Conservation (phyloP, 108 stramenopile genomes). For the Cyclostephanos invisitatus region DNA sequence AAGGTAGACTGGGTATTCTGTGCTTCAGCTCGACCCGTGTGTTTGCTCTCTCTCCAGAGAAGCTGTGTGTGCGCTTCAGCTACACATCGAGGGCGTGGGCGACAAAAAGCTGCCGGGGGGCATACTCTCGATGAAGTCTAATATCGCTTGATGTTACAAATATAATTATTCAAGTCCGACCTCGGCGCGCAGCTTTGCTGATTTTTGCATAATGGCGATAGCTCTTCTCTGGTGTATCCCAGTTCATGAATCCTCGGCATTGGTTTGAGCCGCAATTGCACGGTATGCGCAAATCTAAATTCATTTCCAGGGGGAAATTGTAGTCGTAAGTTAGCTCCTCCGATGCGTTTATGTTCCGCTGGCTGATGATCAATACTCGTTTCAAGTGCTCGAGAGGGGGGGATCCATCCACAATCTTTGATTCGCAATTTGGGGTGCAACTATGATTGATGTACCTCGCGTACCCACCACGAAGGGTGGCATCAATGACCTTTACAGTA, state of each 20-base stretch:
- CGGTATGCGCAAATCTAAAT: slow-evolving; percentile 67
- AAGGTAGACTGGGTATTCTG: not conserved
- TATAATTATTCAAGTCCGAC: too few relatives aligned
- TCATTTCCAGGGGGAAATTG: slow-evolving; percentile 87
- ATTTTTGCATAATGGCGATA: not conserved
- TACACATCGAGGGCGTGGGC: not conserved
- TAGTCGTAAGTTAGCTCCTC: slow-evolving; percentile 98
- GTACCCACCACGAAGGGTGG: slow-evolving; percentile 88
- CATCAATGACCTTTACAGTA: slow-evolving; percentile 77
- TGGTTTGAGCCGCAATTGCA: slow-evolving; percentile 74
- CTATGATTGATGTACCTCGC: slow-evolving; percentile 97
- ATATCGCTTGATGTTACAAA: too few relatives aligned
- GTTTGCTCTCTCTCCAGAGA: too few relatives aligned
- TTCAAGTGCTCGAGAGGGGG: slow-evolving; percentile 60
- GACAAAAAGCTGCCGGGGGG: not conserved
- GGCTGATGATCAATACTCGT: slow-evolving; percentile 90
- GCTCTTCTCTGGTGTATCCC: slow-evolving; percentile 71
- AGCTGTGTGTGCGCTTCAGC: not conserved
- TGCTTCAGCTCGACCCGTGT: not conserved
- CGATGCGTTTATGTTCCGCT: slow-evolving; percentile 81
- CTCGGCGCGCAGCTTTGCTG: too few relatives aligned
- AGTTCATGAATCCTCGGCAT: slow-evolving; percentile 90
- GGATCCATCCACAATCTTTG: slow-evolving; percentile 77
- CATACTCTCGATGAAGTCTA: not conserved
- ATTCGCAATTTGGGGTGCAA: slow-evolving; percentile 93